phyloP scores from a whole-genome alignment of 2,329 filamentous ascomycete genomes.

The Exophiala spinifera region DNA sequence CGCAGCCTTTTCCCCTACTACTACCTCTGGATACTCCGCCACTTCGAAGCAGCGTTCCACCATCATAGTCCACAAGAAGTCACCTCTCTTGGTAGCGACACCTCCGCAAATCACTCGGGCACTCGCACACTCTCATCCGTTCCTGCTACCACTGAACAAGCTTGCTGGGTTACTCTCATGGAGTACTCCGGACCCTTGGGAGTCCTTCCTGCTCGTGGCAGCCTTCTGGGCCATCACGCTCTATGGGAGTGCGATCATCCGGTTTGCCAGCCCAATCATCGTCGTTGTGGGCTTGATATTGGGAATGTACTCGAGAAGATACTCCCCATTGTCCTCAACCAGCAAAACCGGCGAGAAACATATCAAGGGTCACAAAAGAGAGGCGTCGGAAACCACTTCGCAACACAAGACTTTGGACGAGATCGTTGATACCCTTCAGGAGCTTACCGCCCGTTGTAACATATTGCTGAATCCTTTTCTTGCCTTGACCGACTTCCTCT shows the following conservation, averaged over 20 bases:
- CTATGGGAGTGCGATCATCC: slow-evolving; percentile 80
- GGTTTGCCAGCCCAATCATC: slow-evolving; percentile 77
- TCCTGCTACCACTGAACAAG: slow-evolving; percentile 83
- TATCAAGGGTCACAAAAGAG: slow-evolving; percentile 45
- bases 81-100: slow-evolving; percentile 84
- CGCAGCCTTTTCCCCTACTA: slow-evolving; percentile 84
- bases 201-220: slow-evolving; percentile 86
- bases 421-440: slow-evolving; percentile 88
- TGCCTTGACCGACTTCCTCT: slow-evolving; percentile 87
- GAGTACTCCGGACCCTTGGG: slow-evolving; percentile 92
- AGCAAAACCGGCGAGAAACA: slow-evolving; percentile 68
- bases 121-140: slow-evolving; percentile 92
- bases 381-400: slow-evolving; percentile 57
- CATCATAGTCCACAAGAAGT: slow-evolving; percentile 95
- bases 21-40: slow-evolving; percentile 65
- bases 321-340: slow-evolving; percentile 84
- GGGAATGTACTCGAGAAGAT: slow-evolving; percentile 88
- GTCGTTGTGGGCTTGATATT: slow-evolving; percentile 75
- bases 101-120: slow-evolving; percentile 92
- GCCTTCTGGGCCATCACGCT: slow-evolving; percentile 81
- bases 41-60: slow-evolving; percentile 77
- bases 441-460: slow-evolving; percentile 88
- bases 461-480: slow-evolving; percentile 85
- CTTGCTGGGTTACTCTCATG: slow-evolving; percentile 83
- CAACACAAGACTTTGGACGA: slow-evolving; percentile 93